phyloP scores from a whole-genome alignment of 73 alveolate genomes.

The Uronychia setigera region DNA sequence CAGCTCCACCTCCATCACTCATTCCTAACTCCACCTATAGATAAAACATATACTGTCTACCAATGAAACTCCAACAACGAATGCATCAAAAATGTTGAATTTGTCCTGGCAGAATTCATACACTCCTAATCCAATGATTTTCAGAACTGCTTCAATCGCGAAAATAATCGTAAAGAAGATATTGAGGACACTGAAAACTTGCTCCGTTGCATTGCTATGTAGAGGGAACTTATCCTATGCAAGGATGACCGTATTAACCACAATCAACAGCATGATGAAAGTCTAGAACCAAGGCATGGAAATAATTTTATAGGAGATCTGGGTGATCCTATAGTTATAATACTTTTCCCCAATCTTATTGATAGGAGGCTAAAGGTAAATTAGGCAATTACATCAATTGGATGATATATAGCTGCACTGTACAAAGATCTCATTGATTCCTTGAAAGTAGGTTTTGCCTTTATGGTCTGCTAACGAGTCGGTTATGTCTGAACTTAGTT shows the following conservation, averaged over 20 bases:
- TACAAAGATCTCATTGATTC: too few species aligned
- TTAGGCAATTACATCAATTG: too few species aligned
- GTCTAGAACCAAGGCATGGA: slow-evolving; percentile 6
- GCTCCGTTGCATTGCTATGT: background rate
- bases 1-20: slow-evolving; percentile 39
- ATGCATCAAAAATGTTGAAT: slow-evolving; percentile 70
- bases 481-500: too few species aligned
- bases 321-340: too few species aligned
- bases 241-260: slow-evolving; percentile 43
- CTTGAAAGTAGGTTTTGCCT: too few species aligned
- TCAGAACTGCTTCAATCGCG: slow-evolving; percentile 52
- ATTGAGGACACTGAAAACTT: slow-evolving; percentile 1
- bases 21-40: slow-evolving; percentile 22
- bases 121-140: slow-evolving; percentile 63
- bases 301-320: background rate
- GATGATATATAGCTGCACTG: slow-evolving; percentile 18
- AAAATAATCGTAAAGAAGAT: slow-evolving; percentile 26
- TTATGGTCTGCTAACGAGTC: too few species aligned
- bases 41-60: slow-evolving; percentile 29
- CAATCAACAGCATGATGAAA: slow-evolving; percentile 10
- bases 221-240: slow-evolving; percentile 42
- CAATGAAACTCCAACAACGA: slow-evolving; percentile 39
- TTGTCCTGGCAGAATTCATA: slow-evolving; percentile 57
- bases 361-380: too few species aligned
- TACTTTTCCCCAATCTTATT: too few species aligned